phyloP scores from a whole-genome alignment of 768 basidiomycete species.

The Amanita exitialis region DNA sequence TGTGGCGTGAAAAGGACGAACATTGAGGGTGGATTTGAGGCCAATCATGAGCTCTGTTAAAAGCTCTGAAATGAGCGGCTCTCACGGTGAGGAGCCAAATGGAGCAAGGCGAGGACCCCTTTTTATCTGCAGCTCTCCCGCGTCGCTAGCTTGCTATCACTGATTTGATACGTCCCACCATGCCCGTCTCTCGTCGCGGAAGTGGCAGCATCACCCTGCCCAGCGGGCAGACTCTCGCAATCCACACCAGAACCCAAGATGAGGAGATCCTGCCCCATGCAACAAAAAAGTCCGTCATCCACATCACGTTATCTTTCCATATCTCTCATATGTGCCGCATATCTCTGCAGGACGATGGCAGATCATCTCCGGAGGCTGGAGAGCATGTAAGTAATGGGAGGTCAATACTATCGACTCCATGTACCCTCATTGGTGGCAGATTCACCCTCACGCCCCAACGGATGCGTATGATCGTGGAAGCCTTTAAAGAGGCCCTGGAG shows the following conservation, averaged over 20 bases:
- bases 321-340: slow-evolving; percentile 5
- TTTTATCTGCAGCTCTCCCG: neutral
- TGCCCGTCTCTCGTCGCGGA: slow-evolving; percentile 68
- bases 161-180: slow-evolving; percentile 15
- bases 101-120: slow-evolving; percentile 4
- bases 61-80: slow-evolving; percentile 5
- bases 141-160: neutral
- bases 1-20: slow-evolving; percentile 14
- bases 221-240: slow-evolving; percentile 69
- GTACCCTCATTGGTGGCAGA: slow-evolving; percentile 22
- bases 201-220: slow-evolving; percentile 67
- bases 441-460: slow-evolving; percentile 84
- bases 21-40: slow-evolving; percentile 87
- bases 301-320: slow-evolving; percentile 16
- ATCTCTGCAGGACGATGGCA: slow-evolving; percentile 67
- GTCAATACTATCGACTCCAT: neutral
- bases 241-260: slow-evolving; percentile 83
- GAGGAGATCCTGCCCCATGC: slow-evolving; percentile 87
- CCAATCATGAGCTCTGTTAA: slow-evolving; percentile 64
- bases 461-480: slow-evolving; percentile 96
- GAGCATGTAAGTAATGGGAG: slow-evolving; percentile 47
- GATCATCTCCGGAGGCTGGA: slow-evolving; percentile 92
- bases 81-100: slow-evolving; percentile 8
- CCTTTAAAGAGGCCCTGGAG: slow-evolving; percentile 89
- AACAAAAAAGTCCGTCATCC: slow-evolving; percentile 62